Evolutionary conservation across 805 yeast genomes (phyloP).

Genomic region (Candida berthetii): DNA sequence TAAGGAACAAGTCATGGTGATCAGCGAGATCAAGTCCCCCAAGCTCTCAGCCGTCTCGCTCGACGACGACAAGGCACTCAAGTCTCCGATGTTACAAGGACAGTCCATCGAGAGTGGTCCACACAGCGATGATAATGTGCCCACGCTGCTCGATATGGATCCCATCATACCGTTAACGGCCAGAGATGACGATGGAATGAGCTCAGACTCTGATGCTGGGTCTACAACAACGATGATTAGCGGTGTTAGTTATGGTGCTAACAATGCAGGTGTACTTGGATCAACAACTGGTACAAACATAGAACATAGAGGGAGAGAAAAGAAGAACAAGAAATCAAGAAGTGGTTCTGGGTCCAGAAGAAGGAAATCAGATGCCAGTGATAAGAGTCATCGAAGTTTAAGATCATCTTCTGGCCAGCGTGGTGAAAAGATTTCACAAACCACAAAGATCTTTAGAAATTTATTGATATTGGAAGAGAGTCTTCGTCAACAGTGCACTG

Average conservation of each 20-base stretch:
- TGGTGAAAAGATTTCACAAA: constrained; percentile 30
- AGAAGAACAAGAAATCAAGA: constrained; percentile 1
- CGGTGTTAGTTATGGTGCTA: neutral
- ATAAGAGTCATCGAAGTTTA: constrained; percentile 14
- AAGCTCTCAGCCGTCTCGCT: neutral
- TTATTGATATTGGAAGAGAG: constrained; percentile 81
- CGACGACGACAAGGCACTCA: neutral
- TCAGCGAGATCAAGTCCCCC: neutral
- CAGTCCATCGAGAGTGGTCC: neutral
- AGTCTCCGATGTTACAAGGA: neutral
- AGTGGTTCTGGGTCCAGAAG: constrained; percentile 4
- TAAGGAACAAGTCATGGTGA: no score
- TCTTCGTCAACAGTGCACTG: constrained; percentile 72
- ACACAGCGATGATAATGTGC: neutral
- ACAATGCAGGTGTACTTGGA: neutral
- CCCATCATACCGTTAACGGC: constrained; percentile 21
- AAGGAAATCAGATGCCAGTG: constrained; percentile 20
- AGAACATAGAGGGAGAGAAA: neutral
- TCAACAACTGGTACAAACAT: no score
- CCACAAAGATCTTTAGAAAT: constrained; percentile 76
- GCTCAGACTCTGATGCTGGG: constrained; percentile 24
- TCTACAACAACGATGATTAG: constrained; percentile 6
- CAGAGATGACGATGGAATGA: constrained; percentile 22
- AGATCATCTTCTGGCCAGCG: constrained; percentile 17
- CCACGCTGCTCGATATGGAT: constrained; percentile 14